These are phyloP conservation scores for Penicillium parvum DNA, from an alignment of 495 filamentous ascomycete species.

Conservation along the genomic window DNA sequence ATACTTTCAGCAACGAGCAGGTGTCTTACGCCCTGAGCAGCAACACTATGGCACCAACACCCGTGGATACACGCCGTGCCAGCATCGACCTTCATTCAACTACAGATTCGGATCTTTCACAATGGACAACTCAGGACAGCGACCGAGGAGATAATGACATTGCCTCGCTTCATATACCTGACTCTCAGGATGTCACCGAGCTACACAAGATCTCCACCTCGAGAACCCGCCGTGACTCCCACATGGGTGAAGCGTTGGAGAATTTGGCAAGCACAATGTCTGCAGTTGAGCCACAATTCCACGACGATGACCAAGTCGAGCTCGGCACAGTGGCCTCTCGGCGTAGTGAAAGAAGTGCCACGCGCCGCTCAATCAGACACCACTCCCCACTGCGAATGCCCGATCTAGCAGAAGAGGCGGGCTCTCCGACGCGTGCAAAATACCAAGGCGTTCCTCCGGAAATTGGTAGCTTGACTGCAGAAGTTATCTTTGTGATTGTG, in stretches of 20 bases:
- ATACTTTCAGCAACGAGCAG: too few relatives aligned
- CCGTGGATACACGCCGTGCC: background rate
- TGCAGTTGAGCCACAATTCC: background rate
- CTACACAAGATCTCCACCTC: constrained; percentile 11
- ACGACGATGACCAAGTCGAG: constrained; percentile 3
- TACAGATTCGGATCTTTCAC: constrained; percentile 4
- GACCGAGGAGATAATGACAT: constrained; percentile 6
- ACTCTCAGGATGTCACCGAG: constrained; percentile 12
- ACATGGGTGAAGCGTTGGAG: constrained; percentile 20
- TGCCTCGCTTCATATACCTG: background rate
- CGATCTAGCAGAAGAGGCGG: constrained; percentile 14
- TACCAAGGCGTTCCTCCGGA: constrained; percentile 13
- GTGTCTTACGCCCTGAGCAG: too few relatives aligned
- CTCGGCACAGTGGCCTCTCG: constrained; percentile 9
- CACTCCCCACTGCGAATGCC: constrained; percentile 9
- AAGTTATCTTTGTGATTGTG: constrained; percentile 35
- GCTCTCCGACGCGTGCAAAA: constrained; percentile 1
- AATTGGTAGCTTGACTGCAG: constrained; percentile 11
- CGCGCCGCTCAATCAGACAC: constrained; percentile 6
- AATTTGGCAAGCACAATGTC: constrained; percentile 11
- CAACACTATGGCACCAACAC: constrained; percentile 9
- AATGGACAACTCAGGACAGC: constrained; percentile 2
- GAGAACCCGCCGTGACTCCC: constrained; percentile 10
- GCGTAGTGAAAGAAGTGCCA: constrained; percentile 10
- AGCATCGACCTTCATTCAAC: constrained; percentile 6